Conservation (phyloP, 192 early-diverging fungal species). For the Backusella circina region DNA sequence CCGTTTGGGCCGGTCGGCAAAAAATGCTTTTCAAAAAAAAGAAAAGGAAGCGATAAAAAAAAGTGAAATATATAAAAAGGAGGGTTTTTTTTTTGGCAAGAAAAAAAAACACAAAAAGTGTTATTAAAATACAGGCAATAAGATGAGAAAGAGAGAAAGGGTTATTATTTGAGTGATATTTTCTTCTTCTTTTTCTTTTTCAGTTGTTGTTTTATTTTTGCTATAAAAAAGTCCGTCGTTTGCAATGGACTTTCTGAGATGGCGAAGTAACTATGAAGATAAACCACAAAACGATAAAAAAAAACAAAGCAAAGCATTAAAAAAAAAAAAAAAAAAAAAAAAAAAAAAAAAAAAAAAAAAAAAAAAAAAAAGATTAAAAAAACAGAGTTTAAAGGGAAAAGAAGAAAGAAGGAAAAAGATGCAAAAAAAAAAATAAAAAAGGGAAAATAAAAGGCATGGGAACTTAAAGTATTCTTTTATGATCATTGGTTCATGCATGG, state of each 20-base stretch:
- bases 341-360: constrained; percentile 33
- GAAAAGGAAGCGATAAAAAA: neutral
- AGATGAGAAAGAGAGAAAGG: neutral
- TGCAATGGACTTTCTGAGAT: constrained; percentile 2
- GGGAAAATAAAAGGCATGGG: constrained; percentile 27
- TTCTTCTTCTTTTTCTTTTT: constrained; percentile 13
- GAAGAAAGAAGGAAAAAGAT: constrained; percentile 43
- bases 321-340: constrained; percentile 38
- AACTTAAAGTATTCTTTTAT: neutral
- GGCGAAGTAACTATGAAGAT: constrained; percentile 34
- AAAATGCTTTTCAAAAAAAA: neutral
- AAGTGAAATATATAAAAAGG: neutral
- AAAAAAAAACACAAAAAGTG: neutral
- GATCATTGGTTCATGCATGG: neutral
- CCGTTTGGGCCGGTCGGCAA: neutral
- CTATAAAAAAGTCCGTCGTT: neutral
- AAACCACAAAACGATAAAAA: constrained; percentile 16
- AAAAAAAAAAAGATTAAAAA: constrained; percentile 28
- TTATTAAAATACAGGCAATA: neutral
- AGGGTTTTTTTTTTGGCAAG: neutral
- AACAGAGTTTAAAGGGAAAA: constrained; percentile 21
- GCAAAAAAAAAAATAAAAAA: constrained; percentile 25
- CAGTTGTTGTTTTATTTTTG: constrained; percentile 27
- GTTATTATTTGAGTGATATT: neutral
- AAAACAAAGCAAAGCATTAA: constrained; percentile 28